Base-by-base conservation (phyloP, 2,329 filamentous ascomycete genomes). In the Trichocomaceae sp. region DNA sequence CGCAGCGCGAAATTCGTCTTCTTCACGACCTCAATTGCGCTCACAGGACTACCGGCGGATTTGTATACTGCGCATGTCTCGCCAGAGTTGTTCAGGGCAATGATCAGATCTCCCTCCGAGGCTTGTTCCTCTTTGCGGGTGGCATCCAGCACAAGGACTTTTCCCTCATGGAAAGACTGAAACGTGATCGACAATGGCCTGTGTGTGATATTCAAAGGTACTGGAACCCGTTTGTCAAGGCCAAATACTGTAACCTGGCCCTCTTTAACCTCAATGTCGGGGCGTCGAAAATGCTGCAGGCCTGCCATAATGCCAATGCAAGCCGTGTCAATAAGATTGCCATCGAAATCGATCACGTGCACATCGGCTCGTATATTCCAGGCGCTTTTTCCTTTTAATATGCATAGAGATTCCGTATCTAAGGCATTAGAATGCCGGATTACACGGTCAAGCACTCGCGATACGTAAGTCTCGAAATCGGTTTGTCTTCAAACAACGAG, bases 321-420 rank as follows among this genome's bases (percentile, higher is more conserved):
- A 20, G 88, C 82, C 2, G 86, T 85, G 71, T 97, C 92, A 35
- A 93, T 83, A 42, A 99, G 78, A 63, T 91, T 92, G 52, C 93
- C 93, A 69, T 97, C 92, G 68, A 91, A 89, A 50, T 90, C 86
- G 46, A 97, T 80, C 47, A 97, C 84, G 72, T 99, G 93, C 20
- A 97, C 82, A 69, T 97, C 92, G 19, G 89, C 91, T 56, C 92
- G 85, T 59, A 99, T 80, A 58, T 87, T 87, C 84, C 93, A 99
- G 76, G 88, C 93, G 72, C 95, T 96, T 57, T 87, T 80, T 7
- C 89, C 91, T 10, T 93, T 90, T 26, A 96, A 79, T 20, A 99
- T 88, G 71, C 93, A 99, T 45, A 99, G 81, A 3, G 91, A 96
- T 73, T 99, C 93, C 33, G 91, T 96, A 70, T 97, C 92, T 41